These are phyloP conservation scores for sorghum (Sorghum bicolor) DNA, from an alignment of 176 grass and related monocot species.

Conservation along the genomic window DNA sequence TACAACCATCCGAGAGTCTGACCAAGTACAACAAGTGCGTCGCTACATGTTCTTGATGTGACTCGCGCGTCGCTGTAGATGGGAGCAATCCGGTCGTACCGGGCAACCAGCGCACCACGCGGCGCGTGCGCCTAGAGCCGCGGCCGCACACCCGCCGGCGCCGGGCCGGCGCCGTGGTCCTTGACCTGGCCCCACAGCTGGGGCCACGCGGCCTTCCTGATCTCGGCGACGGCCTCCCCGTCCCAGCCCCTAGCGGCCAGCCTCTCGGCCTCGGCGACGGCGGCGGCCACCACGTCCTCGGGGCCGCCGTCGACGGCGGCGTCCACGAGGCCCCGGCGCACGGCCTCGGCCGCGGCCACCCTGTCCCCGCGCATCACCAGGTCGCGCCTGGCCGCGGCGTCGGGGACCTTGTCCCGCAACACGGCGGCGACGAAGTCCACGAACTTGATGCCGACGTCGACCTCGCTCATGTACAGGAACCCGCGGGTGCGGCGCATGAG, in stretches of 20 bases:
- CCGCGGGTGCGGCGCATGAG: constrained; percentile 68
- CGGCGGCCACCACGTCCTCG: constrained; percentile 34
- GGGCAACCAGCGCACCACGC: too few relatives aligned
- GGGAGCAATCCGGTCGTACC: too few relatives aligned
- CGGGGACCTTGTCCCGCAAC: constrained; percentile 67
- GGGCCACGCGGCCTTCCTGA: constrained; percentile 43
- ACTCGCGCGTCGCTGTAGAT: too few relatives aligned
- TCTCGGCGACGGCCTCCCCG: constrained; percentile 43
- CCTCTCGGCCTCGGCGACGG: constrained; percentile 33
- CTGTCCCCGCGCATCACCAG: constrained; percentile 44
- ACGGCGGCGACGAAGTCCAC: constrained; percentile 49
- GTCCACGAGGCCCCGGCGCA: constrained; percentile 56
- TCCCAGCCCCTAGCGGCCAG: constrained; percentile 53
- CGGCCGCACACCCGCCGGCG: not conserved
- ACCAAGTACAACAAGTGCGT: too few relatives aligned
- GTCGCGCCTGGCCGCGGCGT: constrained; percentile 48
- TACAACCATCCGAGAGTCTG: too few relatives aligned
- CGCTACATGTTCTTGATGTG: too few relatives aligned
- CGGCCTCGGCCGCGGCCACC: constrained; percentile 48
- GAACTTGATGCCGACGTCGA: constrained; percentile 62
- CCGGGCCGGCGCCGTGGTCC: constrained; percentile 5
- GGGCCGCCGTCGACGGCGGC: constrained; percentile 31
- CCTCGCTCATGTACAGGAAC: constrained; percentile 89
- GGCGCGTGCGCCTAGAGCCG: constrained; percentile 29
- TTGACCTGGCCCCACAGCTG: constrained; percentile 34